Percentiles rank a stretch among this genome's conserved stretches.
phyloP scores from a whole-genome alignment of 345 rosid species.

The Lepidium didymum region DNA sequence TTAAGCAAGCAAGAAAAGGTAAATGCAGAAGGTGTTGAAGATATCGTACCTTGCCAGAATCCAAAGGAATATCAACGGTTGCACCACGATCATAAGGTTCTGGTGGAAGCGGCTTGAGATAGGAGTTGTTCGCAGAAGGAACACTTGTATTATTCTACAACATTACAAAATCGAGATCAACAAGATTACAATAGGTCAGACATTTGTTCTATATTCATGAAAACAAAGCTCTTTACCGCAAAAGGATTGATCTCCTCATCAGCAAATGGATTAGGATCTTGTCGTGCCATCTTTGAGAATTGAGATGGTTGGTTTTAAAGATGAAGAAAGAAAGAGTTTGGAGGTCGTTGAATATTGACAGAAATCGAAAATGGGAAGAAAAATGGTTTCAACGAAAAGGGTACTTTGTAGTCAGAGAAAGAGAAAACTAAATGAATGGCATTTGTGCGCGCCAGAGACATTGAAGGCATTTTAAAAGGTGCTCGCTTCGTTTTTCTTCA shows the following conservation, averaged over 20 bases:
- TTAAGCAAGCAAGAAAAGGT: not conserved
- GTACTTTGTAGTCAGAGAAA: conserved; percentile 27
- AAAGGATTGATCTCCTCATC: conserved; percentile 91
- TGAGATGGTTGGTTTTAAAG: conserved; percentile 14
- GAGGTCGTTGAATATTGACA: conserved; percentile 22
- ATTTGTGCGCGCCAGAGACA: conserved; percentile 25
- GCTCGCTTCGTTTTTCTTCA: conserved; percentile 18
- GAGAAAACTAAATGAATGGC: conserved; percentile 14
- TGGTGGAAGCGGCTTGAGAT: conserved; percentile 88
- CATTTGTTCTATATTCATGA: not conserved
- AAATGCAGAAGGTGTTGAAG: not conserved
- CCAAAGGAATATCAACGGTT: conserved; percentile 84
- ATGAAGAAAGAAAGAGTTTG: conserved; percentile 4
- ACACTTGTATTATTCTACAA: conserved; percentile 69
- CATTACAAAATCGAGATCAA: conserved; percentile 8
- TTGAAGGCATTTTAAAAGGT: conserved; percentile 22
- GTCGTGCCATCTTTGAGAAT: conserved; percentile 44
- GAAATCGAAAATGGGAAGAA: conserved; percentile 15
- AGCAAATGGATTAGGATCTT: conserved; percentile 71
- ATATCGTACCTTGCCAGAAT: conserved; percentile 51
- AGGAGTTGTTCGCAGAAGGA: conserved; percentile 67
- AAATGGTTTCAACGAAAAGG: conserved; percentile 22
- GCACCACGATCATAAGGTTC: conserved; percentile 97
- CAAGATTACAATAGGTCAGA: not conserved
- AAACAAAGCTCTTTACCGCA: conserved; percentile 41